A percentile compares a stretch with the other conserved stretches of the same genome.
These are phyloP conservation scores for Luzula sylvatica DNA, from an alignment of 176 grass and related monocot species.

Conservation along the genomic window DNA sequence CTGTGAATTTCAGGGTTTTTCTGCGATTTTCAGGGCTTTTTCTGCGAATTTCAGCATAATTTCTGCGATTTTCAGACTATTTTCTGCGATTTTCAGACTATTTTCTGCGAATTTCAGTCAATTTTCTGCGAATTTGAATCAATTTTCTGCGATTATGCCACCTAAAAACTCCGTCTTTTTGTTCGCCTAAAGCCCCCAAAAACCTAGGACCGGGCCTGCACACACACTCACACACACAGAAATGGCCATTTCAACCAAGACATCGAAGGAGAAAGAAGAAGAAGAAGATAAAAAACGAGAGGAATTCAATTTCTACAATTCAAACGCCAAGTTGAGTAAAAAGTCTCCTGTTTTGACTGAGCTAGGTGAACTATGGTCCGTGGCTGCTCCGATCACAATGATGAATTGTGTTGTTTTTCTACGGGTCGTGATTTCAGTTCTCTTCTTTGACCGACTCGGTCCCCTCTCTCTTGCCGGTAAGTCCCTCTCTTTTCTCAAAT, in stretches of 20 bases:
- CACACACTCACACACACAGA: too few species aligned
- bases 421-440: slow-evolving; percentile 83
- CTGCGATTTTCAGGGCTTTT: too few species aligned
- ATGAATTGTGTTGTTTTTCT: slow-evolving; percentile 92
- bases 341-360: slow-evolving; percentile 22
- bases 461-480: slow-evolving; percentile 79
- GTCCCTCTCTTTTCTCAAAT: slow-evolving; percentile 25
- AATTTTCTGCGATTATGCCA: too few species aligned
- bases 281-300: not conserved
- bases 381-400: slow-evolving; percentile 76
- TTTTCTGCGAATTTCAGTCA: too few species aligned
- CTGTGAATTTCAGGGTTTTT: too few species aligned
- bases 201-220: too few species aligned
- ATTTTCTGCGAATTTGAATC: too few species aligned
- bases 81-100: too few species aligned
- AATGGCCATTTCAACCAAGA: slow-evolving; percentile 20
- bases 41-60: too few species aligned
- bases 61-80: too few species aligned
- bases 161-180: too few species aligned
- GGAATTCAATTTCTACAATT: not conserved
- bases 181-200: too few species aligned
- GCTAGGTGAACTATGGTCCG: slow-evolving; percentile 51
- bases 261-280: not conserved
- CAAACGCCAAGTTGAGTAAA: not conserved
- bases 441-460: slow-evolving; percentile 74